A percentile compares a stretch with the other conserved stretches of the same genome.
Conservation (phyloP, 768 basidiomycete genomes). For the Ramaria sp. region DNA sequence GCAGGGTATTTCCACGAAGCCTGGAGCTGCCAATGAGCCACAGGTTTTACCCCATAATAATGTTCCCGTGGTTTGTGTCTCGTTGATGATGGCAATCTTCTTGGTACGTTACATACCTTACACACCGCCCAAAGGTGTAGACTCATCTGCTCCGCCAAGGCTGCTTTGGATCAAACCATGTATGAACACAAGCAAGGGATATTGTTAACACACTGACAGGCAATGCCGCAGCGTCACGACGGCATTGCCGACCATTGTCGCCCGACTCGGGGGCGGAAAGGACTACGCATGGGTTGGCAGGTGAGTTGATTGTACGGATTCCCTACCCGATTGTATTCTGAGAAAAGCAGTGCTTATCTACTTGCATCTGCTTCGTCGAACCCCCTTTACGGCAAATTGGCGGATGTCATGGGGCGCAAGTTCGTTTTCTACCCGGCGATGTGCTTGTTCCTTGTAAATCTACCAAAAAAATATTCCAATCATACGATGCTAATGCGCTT, state of each 20-base stretch:
- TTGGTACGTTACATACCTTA: conserved; percentile 22
- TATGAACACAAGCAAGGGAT: neutral
- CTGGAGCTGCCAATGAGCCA: conserved; percentile 25
- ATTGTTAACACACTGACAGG: too few relatives aligned
- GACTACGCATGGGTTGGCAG: conserved; percentile 68
- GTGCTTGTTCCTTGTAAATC: conserved; percentile 50
- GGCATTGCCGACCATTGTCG: conserved; percentile 63
- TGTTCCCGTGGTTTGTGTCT: conserved; percentile 30
- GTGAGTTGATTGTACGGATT: conserved; percentile 23
- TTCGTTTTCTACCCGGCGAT: conserved; percentile 59
- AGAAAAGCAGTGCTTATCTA: conserved; percentile 50
- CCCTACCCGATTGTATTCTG: conserved; percentile 9
- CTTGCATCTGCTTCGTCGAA: conserved; percentile 55
- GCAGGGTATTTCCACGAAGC: neutral
- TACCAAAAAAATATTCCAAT: neutral
- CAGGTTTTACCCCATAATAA: conserved; percentile 46
- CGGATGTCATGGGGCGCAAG: conserved; percentile 53
- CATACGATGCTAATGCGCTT: neutral
- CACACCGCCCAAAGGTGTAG: neutral
- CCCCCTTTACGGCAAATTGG: conserved; percentile 71
- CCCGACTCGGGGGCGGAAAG: conserved; percentile 46
- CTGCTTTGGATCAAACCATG: conserved; percentile 33
- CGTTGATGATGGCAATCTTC: conserved; percentile 27
- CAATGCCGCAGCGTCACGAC: conserved; percentile 43
- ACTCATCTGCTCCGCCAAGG: conserved; percentile 9